These are phyloP conservation scores for Metschnikowia arizonensis DNA, from an alignment of 805 yeast species.

Conservation along the genomic window DNA sequence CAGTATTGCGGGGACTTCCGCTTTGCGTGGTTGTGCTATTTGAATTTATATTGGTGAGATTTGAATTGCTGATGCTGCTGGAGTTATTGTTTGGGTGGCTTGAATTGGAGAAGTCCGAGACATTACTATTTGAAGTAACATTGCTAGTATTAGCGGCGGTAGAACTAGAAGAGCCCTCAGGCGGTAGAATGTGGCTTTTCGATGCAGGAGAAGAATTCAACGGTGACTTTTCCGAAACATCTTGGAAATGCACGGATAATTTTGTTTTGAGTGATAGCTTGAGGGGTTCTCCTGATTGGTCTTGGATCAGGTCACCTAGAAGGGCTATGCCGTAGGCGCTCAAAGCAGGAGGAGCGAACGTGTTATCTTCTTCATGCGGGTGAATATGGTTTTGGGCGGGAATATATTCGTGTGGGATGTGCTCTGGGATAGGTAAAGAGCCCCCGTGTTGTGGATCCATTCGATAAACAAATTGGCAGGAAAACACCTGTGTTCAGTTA, in stretches of 20 bases:
- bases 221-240: neutral
- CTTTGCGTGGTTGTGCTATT: neutral
- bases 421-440: slow-evolving; percentile 1
- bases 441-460: slow-evolving; percentile 13
- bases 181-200: slow-evolving; percentile 2
- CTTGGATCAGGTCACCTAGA: slow-evolving; percentile 29
- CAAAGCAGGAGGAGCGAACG: slow-evolving; percentile 55
- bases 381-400: neutral
- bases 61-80: slow-evolving; percentile 6
- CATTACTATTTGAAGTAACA: neutral
- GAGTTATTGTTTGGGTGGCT: slow-evolving; percentile 6
- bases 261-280: slow-evolving; percentile 24
- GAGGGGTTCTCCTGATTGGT: slow-evolving; percentile 12
- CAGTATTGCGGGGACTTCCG: slow-evolving; percentile 1
- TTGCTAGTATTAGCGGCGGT: slow-evolving; percentile 1
- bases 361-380: slow-evolving; percentile 42
- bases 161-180: neutral
- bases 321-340: slow-evolving; percentile 56
- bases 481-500: neutral
- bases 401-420: neutral
- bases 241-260: slow-evolving; percentile 32
- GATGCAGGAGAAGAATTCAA: slow-evolving; percentile 3
- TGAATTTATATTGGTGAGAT: neutral
- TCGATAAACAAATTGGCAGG: slow-evolving; percentile 7
- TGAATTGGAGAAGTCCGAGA: neutral